Conservation (phyloP, 2,329 filamentous ascomycete species). For the Lizonia empirigonia region DNA sequence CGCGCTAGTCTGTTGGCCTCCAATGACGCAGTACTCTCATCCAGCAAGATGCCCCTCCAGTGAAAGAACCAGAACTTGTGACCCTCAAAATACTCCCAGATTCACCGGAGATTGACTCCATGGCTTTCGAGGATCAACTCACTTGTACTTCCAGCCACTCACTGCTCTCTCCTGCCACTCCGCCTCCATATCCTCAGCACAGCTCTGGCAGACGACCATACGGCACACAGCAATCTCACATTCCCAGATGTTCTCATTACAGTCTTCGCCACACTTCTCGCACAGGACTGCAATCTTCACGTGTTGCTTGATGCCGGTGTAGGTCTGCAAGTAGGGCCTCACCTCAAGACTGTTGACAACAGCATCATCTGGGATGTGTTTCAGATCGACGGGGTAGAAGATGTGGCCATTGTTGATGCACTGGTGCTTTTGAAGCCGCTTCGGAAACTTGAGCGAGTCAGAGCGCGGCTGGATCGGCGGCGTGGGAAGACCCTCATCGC, state of each 20-base stretch:
- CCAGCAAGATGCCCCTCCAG: too few relatives aligned
- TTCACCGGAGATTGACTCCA: too few relatives aligned
- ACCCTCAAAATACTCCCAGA: too few relatives aligned
- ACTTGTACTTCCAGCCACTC: slow-evolving; percentile 15
- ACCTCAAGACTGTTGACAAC: slow-evolving; percentile 26
- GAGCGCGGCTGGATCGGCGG: background rate
- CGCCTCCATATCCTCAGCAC: slow-evolving; percentile 25
- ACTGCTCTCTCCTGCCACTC: slow-evolving; percentile 22
- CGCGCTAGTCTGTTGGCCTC: too few relatives aligned
- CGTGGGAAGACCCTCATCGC: slow-evolving; percentile 4
- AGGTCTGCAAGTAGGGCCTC: slow-evolving; percentile 21
- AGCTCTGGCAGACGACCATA: slow-evolving; percentile 24
- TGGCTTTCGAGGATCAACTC: too few relatives aligned
- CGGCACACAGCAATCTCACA: slow-evolving; percentile 29
- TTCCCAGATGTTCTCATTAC: slow-evolving; percentile 26
- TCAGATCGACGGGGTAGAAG: slow-evolving; percentile 26
- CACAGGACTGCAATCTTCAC: slow-evolving; percentile 27
- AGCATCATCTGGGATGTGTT: slow-evolving; percentile 21
- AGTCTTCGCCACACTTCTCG: slow-evolving; percentile 24
- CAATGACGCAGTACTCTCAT: too few relatives aligned
- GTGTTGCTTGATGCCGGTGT: slow-evolving; percentile 19
- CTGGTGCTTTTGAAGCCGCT: slow-evolving; percentile 16
- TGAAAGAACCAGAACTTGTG: too few relatives aligned
- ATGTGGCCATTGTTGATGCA: slow-evolving; percentile 31
- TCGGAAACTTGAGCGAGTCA: background rate